Evolutionary conservation across 345 rosid genomes (phyloP), one percentile per base, ranked within the genome.

Genomic region (Eucalyptus guilfoylei): DNA sequence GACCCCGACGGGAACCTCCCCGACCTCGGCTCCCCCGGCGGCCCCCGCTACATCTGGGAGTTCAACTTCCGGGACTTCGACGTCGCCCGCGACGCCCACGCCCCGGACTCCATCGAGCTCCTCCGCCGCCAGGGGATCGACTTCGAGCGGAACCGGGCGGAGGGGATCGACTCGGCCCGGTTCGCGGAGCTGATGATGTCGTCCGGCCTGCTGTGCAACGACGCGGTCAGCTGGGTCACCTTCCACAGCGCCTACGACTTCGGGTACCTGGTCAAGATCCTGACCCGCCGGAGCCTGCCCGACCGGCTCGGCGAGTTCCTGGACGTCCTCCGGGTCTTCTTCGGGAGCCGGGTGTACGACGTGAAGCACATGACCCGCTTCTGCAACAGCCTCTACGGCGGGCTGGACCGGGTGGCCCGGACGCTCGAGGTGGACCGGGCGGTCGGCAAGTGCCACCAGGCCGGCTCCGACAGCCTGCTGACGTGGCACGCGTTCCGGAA

Each of bases 241-340:
- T 95, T 95, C 88, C 97, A 95, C 80, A 91, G 97, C 89, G 95
- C 94, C 30, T 94, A 94, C 58, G 97, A 95, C 91, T 95, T 95
- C 52, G 95, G 95, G 49, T 95, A 95, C 93, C 88, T 95, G 42
- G 92, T 95, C 49, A 95, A 95, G 86, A 91, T 93, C 62, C 91
- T 95, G 89, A 95, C 95, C n/a, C 92, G 88, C 54, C 52, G 89
- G 42, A 26, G 45, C 4, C 58, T 93, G 69, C 97, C 96, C 5
- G 87, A 48, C 60, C 88, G 88, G 48, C 91, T 95, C 49, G 58
- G 86, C 28, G 92, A 90, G 72, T 95, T 95, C 88, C 87, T 95
- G 87, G 80, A 45, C 24, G 49, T 89, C 30, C 91, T 92, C 81
- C 90, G 90, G 86, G 7, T 91, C 58, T 92, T 92, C 76, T 95